Conservation (phyloP, 306 rosid species). For the Quercus glauca region DNA sequence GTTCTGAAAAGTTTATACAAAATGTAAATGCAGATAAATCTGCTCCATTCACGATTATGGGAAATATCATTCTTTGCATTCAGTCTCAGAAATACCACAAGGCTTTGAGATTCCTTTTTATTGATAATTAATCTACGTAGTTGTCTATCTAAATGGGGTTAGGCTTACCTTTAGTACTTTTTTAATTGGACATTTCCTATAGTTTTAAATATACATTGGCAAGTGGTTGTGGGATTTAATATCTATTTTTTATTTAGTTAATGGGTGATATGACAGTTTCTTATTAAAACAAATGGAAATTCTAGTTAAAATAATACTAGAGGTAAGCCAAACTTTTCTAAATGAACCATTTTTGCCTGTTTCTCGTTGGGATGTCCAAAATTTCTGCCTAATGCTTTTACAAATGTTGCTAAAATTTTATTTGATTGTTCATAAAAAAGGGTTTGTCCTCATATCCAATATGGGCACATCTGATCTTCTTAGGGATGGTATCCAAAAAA, state of each 20-base stretch:
- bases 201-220: too few relatives aligned
- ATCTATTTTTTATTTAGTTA: too few relatives aligned
- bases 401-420: background rate
- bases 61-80: constrained; percentile 45
- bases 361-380: background rate
- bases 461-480: background rate
- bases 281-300: too few relatives aligned
- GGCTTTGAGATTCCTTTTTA: too few relatives aligned
- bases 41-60: constrained; percentile 55
- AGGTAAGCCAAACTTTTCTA: background rate
- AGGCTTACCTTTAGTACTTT: too few relatives aligned
- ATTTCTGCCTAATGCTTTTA: background rate
- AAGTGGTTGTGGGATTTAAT: too few relatives aligned
- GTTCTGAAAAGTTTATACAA: constrained; percentile 39
- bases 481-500: background rate
- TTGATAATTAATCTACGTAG: background rate
- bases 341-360: too few relatives aligned
- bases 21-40: constrained; percentile 54
- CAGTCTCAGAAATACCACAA: constrained; percentile 26
- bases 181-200: too few relatives aligned
- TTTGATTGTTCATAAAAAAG: background rate
- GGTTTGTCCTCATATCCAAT: background rate
- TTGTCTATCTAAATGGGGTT: background rate
- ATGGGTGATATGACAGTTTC: too few relatives aligned
- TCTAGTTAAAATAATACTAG: too few relatives aligned